These are phyloP conservation scores for Ilyonectria mors-panacis DNA, from an alignment of 2,329 filamentous ascomycete genomes.

Conservation along the genomic window DNA sequence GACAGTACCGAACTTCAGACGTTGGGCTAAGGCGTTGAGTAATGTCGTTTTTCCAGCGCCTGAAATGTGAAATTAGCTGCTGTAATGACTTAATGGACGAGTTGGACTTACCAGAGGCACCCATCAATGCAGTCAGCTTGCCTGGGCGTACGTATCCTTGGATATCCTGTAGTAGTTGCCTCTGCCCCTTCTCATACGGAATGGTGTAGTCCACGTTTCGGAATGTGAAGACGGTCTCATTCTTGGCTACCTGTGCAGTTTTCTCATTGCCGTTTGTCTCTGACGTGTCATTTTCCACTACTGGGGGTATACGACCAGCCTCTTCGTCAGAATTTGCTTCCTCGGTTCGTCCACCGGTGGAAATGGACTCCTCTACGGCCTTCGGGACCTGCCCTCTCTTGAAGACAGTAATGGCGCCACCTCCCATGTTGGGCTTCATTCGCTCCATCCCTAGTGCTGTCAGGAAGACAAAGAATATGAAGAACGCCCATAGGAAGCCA, in stretches of 20 bases:
- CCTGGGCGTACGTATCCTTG: constrained; percentile 90
- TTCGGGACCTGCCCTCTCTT: constrained; percentile 76
- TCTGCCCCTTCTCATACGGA: constrained; percentile 72
- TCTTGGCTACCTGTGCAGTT: constrained; percentile 67
- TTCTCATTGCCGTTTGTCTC: constrained; percentile 41
- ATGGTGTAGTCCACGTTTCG: constrained; percentile 66
- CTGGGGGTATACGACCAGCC: constrained; percentile 50
- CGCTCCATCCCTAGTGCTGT: constrained; percentile 80
- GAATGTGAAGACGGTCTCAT: constrained; percentile 72
- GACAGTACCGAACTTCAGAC: constrained; percentile 83
- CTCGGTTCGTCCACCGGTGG: constrained; percentile 59
- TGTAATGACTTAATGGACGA: not conserved
- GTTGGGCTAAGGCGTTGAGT: constrained; percentile 80
- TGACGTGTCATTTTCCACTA: constrained; percentile 29
- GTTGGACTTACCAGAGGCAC: constrained; percentile 58
- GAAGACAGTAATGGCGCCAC: constrained; percentile 72
- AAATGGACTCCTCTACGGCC: constrained; percentile 69
- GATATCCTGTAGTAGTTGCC: constrained; percentile 80
- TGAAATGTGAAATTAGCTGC: constrained; percentile 8
- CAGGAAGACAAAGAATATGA: constrained; percentile 79
- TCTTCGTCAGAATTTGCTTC: constrained; percentile 67
- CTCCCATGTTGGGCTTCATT: constrained; percentile 72
- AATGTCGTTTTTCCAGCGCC: constrained; percentile 80
- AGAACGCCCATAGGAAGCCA: constrained; percentile 82
- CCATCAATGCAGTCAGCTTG: constrained; percentile 86